Evolutionary conservation across 106 monocot genomes (phyloP).

Genomic region (Iris macrosiphon): DNA sequence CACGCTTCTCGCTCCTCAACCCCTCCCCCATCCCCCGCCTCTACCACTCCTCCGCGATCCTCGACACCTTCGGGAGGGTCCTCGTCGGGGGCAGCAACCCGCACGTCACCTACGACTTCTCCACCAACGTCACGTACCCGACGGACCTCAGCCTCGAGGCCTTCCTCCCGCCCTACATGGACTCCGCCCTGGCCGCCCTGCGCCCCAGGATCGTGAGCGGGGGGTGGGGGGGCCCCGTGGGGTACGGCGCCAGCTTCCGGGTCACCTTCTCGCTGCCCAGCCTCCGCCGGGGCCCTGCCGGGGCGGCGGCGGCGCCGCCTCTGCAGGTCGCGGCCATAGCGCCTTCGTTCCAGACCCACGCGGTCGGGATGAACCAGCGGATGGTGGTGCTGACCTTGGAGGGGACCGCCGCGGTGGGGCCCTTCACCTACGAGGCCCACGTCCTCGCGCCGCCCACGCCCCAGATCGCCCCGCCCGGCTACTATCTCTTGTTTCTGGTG

Average conservation of each 20-base stretch:
- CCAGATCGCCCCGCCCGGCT: constrained; percentile 59
- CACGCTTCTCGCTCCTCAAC: constrained; percentile 27
- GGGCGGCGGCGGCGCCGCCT: not conserved
- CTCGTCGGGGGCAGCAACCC: constrained; percentile 76
- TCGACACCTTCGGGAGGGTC: constrained; percentile 38
- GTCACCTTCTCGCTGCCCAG: constrained; percentile 18
- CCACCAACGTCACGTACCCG: constrained; percentile 35
- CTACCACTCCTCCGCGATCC: constrained; percentile 53
- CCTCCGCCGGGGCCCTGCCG: constrained; percentile 1
- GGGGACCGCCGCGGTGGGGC: constrained; percentile 11
- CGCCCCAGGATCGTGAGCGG: constrained; percentile 15
- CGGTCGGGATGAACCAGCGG: constrained; percentile 72
- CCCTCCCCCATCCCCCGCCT: constrained; percentile 27
- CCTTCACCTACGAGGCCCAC: constrained; percentile 18
- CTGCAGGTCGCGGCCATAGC: constrained; percentile 33
- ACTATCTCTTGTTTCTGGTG: constrained; percentile 69
- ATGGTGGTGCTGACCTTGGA: constrained; percentile 31
- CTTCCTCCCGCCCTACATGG: constrained; percentile 56
- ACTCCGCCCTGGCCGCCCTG: not conserved
- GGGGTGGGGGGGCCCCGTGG: constrained; percentile 1
- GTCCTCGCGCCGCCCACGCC: constrained; percentile 36
- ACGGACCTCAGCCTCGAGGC: constrained; percentile 71
- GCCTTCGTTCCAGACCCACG: constrained; percentile 58
- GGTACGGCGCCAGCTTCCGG: constrained; percentile 18
- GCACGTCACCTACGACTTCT: constrained; percentile 46